Evolutionary conservation across 2,329 filamentous ascomycete genomes (phyloP).

Genomic region (Monosporascus sp.): DNA sequence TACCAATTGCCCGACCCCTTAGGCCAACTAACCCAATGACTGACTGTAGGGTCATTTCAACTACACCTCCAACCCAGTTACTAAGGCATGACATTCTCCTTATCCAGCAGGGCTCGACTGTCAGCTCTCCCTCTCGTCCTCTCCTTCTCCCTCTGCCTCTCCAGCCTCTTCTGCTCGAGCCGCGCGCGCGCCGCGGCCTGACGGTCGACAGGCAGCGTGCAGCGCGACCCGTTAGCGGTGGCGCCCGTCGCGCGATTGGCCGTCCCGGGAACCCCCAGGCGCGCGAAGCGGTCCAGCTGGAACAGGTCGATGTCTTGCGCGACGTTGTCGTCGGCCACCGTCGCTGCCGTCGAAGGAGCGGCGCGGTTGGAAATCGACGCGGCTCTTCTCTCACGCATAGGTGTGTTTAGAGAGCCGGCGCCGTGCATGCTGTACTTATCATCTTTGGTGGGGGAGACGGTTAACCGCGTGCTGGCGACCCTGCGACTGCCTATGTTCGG

Average conservation of each 20-base stretch:
- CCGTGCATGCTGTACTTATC: not conserved
- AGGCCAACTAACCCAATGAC: no score
- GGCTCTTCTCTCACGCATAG: not conserved
- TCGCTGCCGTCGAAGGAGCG: not conserved
- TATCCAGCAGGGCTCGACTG: conserved; percentile 14
- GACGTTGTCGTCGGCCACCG: conserved; percentile 15
- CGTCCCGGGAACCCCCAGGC: conserved; percentile 36
- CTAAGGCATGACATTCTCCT: conserved; percentile 47
- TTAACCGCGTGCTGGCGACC: not conserved
- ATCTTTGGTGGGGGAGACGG: not conserved
- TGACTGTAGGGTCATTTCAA: no score
- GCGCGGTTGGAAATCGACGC: conserved; percentile 18
- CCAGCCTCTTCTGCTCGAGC: conserved; percentile 49
- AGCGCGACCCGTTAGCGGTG: conserved; percentile 36
- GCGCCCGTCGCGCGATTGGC: conserved; percentile 22
- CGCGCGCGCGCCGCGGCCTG: conserved; percentile 50
- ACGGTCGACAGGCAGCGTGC: conserved; percentile 44
- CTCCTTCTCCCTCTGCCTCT: conserved; percentile 41
- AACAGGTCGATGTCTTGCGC: conserved; percentile 40
- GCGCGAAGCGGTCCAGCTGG: conserved; percentile 37
- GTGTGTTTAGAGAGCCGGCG: conserved; percentile 11
- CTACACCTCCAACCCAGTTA: no score
- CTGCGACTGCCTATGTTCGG: not conserved
- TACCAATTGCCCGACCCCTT: no score
- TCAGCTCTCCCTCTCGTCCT: conserved; percentile 39